Evolutionary conservation across 225 moss, liverwort and hornwort genomes (phyloP).

Genomic region (Sphagnum contortum): DNA sequence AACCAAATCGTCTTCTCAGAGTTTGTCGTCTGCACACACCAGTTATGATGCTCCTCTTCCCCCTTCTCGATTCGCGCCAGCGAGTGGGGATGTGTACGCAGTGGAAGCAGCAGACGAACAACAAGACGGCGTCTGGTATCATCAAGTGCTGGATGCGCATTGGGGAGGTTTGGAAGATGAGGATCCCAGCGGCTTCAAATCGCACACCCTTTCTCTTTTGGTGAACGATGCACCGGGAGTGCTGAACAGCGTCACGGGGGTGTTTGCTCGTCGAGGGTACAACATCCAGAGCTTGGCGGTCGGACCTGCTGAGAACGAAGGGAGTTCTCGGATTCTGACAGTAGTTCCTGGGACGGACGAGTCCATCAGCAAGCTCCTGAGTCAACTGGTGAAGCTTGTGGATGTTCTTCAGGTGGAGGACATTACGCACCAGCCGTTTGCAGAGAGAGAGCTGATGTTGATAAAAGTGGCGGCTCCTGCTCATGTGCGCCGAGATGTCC

Average conservation of each 20-base stretch:
- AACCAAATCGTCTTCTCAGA: too few species aligned
- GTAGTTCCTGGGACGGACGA: conserved; percentile 91
- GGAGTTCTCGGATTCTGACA: conserved; percentile 76
- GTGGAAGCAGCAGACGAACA: conserved; percentile 61
- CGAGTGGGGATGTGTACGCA: conserved; percentile 73
- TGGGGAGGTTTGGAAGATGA: conserved; percentile 71
- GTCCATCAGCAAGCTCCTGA: conserved; percentile 75
- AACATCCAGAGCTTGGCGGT: conserved; percentile 88
- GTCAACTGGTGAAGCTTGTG: conserved; percentile 73
- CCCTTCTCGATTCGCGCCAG: too few species aligned
- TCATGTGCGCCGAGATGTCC: conserved; percentile 58
- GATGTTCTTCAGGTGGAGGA: conserved; percentile 89
- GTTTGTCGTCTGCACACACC: too few species aligned
- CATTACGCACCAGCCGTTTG: conserved; percentile 68
- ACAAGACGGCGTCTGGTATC: conserved; percentile 79
- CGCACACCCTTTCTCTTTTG: conserved; percentile 74
- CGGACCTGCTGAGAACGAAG: conserved; percentile 65
- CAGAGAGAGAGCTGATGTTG: conserved; percentile 88
- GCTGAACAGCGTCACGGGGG: conserved; percentile 82
- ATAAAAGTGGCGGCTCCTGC: conserved; percentile 73
- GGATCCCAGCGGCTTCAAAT: conserved; percentile 67
- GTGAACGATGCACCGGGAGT: conserved; percentile 90
- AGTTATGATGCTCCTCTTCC: too few species aligned
- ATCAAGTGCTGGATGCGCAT: conserved; percentile 85
- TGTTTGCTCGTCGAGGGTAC: conserved; percentile 82